phyloP scores from a whole-genome alignment of 305 asterid species.

The Fraxinus sp. region DNA sequence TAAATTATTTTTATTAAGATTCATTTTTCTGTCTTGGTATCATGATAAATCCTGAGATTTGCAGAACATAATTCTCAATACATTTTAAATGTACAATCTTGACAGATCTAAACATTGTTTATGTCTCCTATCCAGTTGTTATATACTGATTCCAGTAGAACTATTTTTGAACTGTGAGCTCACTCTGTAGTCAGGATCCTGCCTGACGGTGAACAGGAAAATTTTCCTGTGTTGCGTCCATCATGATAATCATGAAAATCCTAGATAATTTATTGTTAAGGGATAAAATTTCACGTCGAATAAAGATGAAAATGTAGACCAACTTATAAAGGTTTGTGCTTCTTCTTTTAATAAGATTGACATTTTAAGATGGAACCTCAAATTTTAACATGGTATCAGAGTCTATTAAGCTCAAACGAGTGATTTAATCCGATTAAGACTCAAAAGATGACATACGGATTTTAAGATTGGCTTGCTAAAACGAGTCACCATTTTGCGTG shows the following conservation, averaged over 20 bases:
- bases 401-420: too few species aligned
- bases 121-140: background rate
- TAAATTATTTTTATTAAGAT: constrained; percentile 2
- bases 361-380: too few species aligned
- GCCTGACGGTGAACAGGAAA: background rate
- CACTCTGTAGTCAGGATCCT: background rate
- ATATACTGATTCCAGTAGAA: background rate
- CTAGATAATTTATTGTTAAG: background rate
- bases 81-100: background rate
- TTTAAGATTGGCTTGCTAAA: too few species aligned
- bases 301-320: too few species aligned
- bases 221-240: background rate
- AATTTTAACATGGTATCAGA: too few species aligned
- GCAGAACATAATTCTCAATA: background rate
- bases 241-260: background rate
- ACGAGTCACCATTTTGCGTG: too few species aligned
- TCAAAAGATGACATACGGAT: too few species aligned
- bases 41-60: background rate
- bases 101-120: background rate
- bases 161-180: background rate
- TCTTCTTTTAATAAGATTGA: too few species aligned
- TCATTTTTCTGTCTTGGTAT: background rate
- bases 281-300: too few species aligned
- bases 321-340: too few species aligned
- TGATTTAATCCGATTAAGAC: too few species aligned